Base-by-base conservation (phyloP, 2,329 filamentous ascomycete species). In the Talaromyces piceae region DNA sequence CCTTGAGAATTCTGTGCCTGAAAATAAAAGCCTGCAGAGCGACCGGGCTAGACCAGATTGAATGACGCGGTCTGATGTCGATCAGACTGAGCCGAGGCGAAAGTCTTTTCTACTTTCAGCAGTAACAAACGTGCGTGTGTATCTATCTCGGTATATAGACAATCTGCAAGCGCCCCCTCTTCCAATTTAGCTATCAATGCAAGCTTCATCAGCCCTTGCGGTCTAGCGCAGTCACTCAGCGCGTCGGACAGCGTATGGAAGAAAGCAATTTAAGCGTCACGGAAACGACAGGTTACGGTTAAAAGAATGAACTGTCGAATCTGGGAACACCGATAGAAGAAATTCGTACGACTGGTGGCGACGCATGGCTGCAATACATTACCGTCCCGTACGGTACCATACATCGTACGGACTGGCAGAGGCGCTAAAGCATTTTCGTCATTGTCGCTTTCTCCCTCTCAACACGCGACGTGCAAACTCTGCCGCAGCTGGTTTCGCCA, bases 391-490 rank as follows among this genome's bases (percentile, higher is more conserved):
- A 51, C 20, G 6, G 12, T 41, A 51, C 33, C 16, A 13, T 43
- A 43, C 39, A n/a, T n/a, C n/a, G n/a, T n/a, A n/a, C n/a, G n/a
- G 4, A 37, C 33, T 33, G 41, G 28, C 33, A 13, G 37, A 27
- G 48, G 45, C 54, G 53, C 56, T 58, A 58, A n/a, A 58, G 56
- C 54, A 54, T 59, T 58, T 60, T 60, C 58, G 57, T 60, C 58
- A 58, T 59, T 54, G 51, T 48, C 43, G 41, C n/a, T n/a, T n/a
- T 39, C 45, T 18, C 37, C 41, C 22, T 37, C 23, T 39, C 48
- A 54, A 52, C 52, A 56, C 51, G 52, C 54, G 51, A 50, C 52
- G 23, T 55, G 41, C 28, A 46, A 43, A 50, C 43, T 50, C 45
- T 50, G 47, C 45, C 41, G 41, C 44, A 28, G 28, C 37, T 46